Conservation (phyloP, 1,284 basidiomycete genomes). For the Leccinum fallax region DNA sequence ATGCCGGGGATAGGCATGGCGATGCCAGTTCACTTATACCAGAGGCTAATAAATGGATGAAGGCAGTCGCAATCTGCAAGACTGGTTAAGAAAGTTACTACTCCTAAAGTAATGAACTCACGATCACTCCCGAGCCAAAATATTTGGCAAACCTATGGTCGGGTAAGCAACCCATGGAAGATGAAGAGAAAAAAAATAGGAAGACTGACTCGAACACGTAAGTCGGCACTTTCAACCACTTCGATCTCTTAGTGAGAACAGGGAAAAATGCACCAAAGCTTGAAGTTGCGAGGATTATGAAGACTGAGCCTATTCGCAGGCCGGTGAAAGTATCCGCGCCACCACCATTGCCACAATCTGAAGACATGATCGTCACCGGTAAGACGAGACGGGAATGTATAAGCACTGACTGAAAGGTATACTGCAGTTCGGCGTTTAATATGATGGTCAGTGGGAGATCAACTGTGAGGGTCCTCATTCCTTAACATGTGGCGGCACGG, state of each 20-base stretch:
- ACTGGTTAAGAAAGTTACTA: conserved; percentile 8
- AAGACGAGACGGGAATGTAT: neutral
- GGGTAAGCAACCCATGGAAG: conserved; percentile 10
- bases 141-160: conserved; percentile 83
- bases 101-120: conserved; percentile 39
- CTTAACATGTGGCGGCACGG: neutral
- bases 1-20: conserved; percentile 70
- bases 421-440: conserved; percentile 3
- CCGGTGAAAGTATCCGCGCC: conserved; percentile 40
- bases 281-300: conserved; percentile 80
- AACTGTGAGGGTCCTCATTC: conserved; percentile 32
- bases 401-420: neutral
- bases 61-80: conserved; percentile 83
- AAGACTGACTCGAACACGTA: conserved; percentile 72
- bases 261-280: conserved; percentile 82
- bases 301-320: conserved; percentile 83
- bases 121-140: conserved; percentile 94
- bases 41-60: conserved; percentile 84
- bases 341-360: conserved; percentile 38
- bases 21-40: conserved; percentile 73
- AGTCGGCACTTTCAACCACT: conserved; percentile 62
- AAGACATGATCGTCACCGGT: conserved; percentile 24
- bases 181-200: neutral
- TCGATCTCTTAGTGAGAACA: conserved; percentile 67
- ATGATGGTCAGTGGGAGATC: conserved; percentile 20